Conservation (phyloP, 2,329 filamentous ascomycete genomes). For the Scedosporium boydii region DNA sequence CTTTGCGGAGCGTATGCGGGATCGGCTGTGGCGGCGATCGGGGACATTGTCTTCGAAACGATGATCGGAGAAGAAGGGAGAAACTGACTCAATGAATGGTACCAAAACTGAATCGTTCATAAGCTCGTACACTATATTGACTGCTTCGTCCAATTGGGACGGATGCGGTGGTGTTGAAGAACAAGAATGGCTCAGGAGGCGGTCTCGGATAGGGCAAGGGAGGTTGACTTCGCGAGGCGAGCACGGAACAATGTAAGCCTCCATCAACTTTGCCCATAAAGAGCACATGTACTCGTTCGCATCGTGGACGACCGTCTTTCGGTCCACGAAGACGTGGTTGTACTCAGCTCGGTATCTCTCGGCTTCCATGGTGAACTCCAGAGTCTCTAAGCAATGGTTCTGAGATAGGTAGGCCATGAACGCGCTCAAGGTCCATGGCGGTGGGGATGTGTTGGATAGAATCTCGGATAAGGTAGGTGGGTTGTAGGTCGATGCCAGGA, state of each 20-base stretch:
- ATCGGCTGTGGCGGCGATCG: conserved; percentile 26
- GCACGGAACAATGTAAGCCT: conserved; percentile 82
- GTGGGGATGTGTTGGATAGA: conserved; percentile 71
- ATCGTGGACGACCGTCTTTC: conserved; percentile 27
- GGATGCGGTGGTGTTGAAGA: conserved; percentile 58
- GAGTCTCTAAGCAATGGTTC: conserved; percentile 91
- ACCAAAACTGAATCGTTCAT: conserved; percentile 97
- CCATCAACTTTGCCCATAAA: conserved; percentile 80
- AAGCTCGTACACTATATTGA: conserved; percentile 82
- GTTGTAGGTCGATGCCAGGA: conserved; percentile 28
- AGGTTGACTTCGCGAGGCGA: conserved; percentile 85
- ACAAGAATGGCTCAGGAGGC: conserved; percentile 54
- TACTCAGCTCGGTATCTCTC: conserved; percentile 66
- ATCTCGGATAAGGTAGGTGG: conserved; percentile 76
- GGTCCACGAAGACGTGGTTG: conserved; percentile 30
- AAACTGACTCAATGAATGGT: conserved; percentile 69
- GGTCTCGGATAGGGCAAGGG: conserved; percentile 74
- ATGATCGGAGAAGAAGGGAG: background rate
- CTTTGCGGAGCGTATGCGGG: conserved; percentile 27
- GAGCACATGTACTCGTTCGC: conserved; percentile 60
- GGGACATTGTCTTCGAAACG: conserved; percentile 6
- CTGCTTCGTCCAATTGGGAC: conserved; percentile 68
- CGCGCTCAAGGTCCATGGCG: conserved; percentile 82
- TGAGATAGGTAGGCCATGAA: conserved; percentile 97
- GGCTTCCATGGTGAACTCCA: conserved; percentile 94